phyloP scores from a whole-genome alignment of 176 grass and related monocot species.

The Musa itinerans region DNA sequence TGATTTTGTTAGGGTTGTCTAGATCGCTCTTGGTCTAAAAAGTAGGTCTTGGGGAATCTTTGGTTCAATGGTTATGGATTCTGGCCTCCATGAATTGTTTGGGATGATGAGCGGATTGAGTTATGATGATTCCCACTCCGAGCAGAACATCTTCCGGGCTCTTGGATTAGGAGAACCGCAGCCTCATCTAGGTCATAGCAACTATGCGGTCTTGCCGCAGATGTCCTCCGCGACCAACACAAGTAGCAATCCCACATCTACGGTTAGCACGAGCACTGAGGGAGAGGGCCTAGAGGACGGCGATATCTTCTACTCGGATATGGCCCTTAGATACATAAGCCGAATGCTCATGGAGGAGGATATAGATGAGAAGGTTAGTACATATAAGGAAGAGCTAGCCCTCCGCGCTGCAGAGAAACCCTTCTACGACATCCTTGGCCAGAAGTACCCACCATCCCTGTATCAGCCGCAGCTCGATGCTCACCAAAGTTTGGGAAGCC shows the following conservation, averaged over 20 bases:
- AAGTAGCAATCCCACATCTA: background rate
- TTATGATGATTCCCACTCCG: slow-evolving; percentile 14
- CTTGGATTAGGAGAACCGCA: slow-evolving; percentile 3
- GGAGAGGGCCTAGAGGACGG: slow-evolving; percentile 68
- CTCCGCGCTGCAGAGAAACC: slow-evolving; percentile 67
- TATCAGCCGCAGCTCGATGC: slow-evolving; percentile 8
- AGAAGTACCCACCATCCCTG: slow-evolving; percentile 78
- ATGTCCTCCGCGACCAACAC: slow-evolving; percentile 11
- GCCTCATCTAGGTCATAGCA: background rate
- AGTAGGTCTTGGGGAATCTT: background rate
- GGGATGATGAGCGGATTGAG: slow-evolving; percentile 16
- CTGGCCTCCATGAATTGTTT: slow-evolving; percentile 11
- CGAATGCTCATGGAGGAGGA: slow-evolving; percentile 95
- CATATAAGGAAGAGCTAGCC: slow-evolving; percentile 64
- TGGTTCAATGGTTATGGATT: slow-evolving; percentile 19
- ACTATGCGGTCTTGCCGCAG: slow-evolving; percentile 9
- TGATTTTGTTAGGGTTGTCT: background rate
- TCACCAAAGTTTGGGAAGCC: slow-evolving; percentile 34
- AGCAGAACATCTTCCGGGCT: slow-evolving; percentile 3
- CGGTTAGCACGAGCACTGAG: slow-evolving; percentile 20
- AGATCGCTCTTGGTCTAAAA: background rate
- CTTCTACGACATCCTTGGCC: slow-evolving; percentile 86
- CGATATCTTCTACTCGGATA: slow-evolving; percentile 73
- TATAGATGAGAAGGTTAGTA: slow-evolving; percentile 89
- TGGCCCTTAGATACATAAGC: slow-evolving; percentile 87